Evolutionary conservation across 2,329 filamentous ascomycete species (phyloP).

Genomic region (Plectosphaerella sp.): DNA sequence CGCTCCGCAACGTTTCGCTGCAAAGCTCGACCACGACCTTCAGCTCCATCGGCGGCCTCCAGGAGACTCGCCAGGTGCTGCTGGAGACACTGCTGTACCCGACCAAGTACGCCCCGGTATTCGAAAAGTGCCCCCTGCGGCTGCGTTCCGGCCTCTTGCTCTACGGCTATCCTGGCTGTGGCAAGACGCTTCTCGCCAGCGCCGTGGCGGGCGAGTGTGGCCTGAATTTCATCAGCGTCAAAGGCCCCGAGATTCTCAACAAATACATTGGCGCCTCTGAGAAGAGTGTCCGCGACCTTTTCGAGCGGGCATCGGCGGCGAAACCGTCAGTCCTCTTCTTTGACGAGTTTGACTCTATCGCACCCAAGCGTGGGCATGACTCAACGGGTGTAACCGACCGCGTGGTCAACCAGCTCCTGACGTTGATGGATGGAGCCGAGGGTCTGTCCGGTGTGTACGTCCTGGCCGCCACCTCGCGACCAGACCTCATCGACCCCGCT

Average conservation of each 20-base stretch:
- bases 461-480: conserved; percentile 85
- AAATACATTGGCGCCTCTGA: conserved; percentile 98
- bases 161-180: conserved; percentile 93
- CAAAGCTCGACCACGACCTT: conserved; percentile 93
- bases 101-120: conserved; percentile 96
- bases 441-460: conserved; percentile 94
- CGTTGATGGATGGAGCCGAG: conserved; percentile 98
- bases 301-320: conserved; percentile 86
- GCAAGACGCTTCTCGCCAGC: conserved; percentile 91
- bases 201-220: conserved; percentile 98
- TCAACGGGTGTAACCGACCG: conserved; percentile 97
- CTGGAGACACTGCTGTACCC: conserved; percentile 95
- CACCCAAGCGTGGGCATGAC: conserved; percentile 94
- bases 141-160: conserved; percentile 87
- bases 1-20: conserved; percentile 87
- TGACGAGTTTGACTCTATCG: conserved; percentile 97
- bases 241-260: conserved; percentile 96
- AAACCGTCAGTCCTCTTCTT: conserved; percentile 96
- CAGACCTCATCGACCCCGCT: conserved; percentile 93
- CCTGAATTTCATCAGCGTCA: conserved; percentile 97
- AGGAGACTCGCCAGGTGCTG: conserved; percentile 81
- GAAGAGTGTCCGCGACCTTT: conserved; percentile 91
- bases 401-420: conserved; percentile 96
- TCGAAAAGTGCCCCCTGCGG: conserved; percentile 91
- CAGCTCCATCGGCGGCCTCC: conserved; percentile 83